Conservation (phyloP, 2,329 filamentous ascomycete genomes). For the Apiospora rasikravindrae region DNA sequence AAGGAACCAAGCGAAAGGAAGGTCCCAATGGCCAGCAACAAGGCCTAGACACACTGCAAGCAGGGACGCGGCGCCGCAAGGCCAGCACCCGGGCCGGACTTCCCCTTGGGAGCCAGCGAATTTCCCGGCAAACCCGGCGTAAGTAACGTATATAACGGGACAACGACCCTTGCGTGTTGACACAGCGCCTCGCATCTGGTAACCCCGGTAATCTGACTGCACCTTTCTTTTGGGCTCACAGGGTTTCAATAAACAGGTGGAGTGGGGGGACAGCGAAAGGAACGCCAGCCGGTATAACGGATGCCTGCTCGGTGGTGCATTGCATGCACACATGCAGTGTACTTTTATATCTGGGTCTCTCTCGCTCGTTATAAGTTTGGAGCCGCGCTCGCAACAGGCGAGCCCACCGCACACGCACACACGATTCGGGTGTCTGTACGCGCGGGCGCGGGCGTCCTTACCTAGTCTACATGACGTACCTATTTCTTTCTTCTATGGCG, state of each 20-base stretch:
- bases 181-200: neutral
- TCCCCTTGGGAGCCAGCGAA: neutral
- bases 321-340: neutral
- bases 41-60: too few relatives aligned
- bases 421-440: neutral
- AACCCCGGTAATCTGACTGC: neutral
- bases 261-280: neutral
- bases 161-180: neutral
- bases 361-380: neutral
- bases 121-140: neutral
- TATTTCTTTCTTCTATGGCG: neutral
- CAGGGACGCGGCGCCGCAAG: neutral
- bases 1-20: neutral
- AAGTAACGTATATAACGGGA: neutral
- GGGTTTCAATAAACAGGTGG: neutral
- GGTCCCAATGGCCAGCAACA: neutral
- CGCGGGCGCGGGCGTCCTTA: neutral
- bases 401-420: neutral
- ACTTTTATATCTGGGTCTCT: neutral
- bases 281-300: neutral
- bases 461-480: neutral
- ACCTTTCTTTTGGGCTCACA: neutral
- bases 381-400: neutral
- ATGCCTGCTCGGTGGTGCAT: neutral
- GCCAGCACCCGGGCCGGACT: neutral